Conservation (phyloP, 208 protist genomes). For the Leishmania tropica region DNA sequence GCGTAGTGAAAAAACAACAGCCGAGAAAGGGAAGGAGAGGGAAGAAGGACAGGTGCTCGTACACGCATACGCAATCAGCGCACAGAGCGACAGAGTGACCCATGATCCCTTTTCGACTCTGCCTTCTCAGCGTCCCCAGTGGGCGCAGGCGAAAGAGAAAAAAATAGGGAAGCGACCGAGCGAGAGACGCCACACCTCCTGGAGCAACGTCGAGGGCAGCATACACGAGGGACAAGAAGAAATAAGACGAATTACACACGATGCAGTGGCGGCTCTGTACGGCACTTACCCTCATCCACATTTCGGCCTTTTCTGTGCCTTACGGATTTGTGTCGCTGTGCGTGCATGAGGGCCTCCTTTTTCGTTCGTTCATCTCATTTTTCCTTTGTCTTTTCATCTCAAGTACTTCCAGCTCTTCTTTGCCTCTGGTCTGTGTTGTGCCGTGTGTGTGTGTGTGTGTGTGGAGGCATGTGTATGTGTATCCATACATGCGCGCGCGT, state of each 20-base stretch:
- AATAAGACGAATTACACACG: neutral
- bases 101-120: neutral
- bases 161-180: neutral
- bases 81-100: neutral
- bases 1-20: neutral
- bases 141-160: neutral
- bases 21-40: neutral
- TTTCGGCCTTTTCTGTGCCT: neutral
- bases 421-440: neutral
- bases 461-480: neutral
- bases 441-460: neutral
- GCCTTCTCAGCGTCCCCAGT: neutral
- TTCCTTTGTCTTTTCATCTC: neutral
- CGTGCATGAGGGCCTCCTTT: neutral
- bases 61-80: neutral
- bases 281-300: neutral
- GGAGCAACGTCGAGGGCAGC: neutral
- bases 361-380: neutral
- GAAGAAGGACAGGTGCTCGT: neutral
- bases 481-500: too few species aligned
- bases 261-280: neutral
- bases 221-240: neutral
- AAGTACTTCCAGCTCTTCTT: neutral
- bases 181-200: neutral
- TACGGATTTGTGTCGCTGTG: neutral